Evolutionary conservation across 371 early-diverging fungal species (phyloP).

Genomic region (Smittium culicis): DNA sequence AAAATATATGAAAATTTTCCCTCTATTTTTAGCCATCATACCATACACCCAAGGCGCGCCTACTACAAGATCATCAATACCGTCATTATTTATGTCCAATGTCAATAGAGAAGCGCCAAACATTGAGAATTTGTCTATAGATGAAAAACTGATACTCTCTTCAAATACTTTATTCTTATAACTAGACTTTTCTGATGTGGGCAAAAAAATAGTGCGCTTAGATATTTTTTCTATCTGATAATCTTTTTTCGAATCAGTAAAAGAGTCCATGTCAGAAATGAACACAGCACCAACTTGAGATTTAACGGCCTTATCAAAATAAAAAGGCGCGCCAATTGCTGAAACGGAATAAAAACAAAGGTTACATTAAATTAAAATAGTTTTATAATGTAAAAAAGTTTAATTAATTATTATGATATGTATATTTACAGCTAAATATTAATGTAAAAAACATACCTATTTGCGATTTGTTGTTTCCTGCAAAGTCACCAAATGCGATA

Average conservation of each 20-base stretch:
- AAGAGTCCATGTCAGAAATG: slow-evolving; percentile 18
- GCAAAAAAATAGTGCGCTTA: not conserved
- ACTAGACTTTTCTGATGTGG: no score
- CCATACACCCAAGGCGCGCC: slow-evolving; percentile 46
- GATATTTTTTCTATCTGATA: not conserved
- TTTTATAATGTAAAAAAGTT: no score
- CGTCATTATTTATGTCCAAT: slow-evolving; percentile 69
- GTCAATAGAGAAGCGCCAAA: slow-evolving; percentile 63
- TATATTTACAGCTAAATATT: no score
- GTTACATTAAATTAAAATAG: no score
- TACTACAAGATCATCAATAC: slow-evolving; percentile 71
- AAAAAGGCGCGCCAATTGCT: slow-evolving; percentile 61
- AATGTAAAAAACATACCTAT: not conserved
- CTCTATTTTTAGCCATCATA: slow-evolving; percentile 25
- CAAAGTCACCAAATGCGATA: slow-evolving; percentile 50
- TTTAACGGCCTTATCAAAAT: slow-evolving; percentile 15
- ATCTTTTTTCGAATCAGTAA: not conserved
- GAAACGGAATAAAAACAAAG: no score
- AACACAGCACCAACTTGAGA: slow-evolving; percentile 48
- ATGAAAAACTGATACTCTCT: not conserved
- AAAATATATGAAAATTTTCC: slow-evolving; percentile 54
- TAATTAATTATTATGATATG: no score
- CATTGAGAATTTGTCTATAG: slow-evolving; percentile 30
- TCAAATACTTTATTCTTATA: not conserved
- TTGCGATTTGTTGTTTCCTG: slow-evolving; percentile 36